Conservation (phyloP, 768 basidiomycete genomes). For the Gymnopilus junonius region DNA sequence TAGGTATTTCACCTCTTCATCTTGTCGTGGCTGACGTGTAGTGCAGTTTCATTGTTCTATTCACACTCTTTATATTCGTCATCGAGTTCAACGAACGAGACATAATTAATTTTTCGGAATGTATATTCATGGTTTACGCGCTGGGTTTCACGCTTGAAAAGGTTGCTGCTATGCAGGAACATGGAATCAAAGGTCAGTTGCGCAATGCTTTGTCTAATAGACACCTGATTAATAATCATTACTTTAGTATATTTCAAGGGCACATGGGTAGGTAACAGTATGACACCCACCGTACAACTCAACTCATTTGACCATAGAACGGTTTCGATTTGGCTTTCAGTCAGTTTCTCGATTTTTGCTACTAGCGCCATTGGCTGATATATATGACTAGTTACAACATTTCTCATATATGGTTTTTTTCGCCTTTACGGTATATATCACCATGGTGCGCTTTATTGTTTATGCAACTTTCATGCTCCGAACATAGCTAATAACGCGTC, state of each 20-base stretch:
- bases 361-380: neutral
- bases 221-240: neutral
- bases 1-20: slow-evolving; percentile 32
- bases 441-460: slow-evolving; percentile 48
- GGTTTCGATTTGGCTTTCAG: slow-evolving; percentile 94
- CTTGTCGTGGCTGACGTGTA: slow-evolving; percentile 10
- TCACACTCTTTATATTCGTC: slow-evolving; percentile 77
- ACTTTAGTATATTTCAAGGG: slow-evolving; percentile 80
- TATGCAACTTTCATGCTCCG: neutral
- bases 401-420: slow-evolving; percentile 73
- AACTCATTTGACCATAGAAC: slow-evolving; percentile 52
- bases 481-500: neutral
- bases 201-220: neutral
- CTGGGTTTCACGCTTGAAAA: slow-evolving; percentile 91
- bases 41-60: slow-evolving; percentile 76
- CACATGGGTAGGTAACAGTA: slow-evolving; percentile 63
- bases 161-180: slow-evolving; percentile 94
- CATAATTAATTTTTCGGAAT: slow-evolving; percentile 67
- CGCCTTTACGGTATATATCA: slow-evolving; percentile 80
- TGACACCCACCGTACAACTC: slow-evolving; percentile 2
- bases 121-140: slow-evolving; percentile 77
- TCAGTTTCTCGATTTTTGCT: slow-evolving; percentile 33
- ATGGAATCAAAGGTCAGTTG: slow-evolving; percentile 79
- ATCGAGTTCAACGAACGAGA: slow-evolving; percentile 74
- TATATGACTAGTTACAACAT: slow-evolving; percentile 68